phyloP scores from a whole-genome alignment of 2,329 filamentous ascomycete genomes.

The Epichloe amarillans region DNA sequence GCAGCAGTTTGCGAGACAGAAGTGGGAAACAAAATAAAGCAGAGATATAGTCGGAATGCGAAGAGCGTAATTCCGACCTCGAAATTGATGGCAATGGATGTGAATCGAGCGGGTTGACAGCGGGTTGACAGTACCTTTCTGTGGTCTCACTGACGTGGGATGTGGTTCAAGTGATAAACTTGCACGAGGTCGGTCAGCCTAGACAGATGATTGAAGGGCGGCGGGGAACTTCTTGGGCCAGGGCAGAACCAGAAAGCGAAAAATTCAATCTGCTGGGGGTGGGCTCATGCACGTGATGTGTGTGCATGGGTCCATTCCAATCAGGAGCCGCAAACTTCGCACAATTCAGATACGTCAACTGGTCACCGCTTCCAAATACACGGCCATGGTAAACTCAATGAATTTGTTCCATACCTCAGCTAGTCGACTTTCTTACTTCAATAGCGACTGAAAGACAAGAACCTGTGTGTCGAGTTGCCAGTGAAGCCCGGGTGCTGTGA shows the following conservation, averaged over 20 bases:
- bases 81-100: constrained; percentile 13
- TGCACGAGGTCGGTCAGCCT: constrained; percentile 19
- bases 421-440: not conserved
- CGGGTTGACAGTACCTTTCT: constrained; percentile 10
- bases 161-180: constrained; percentile 23
- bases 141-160: constrained; percentile 15
- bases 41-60: not conserved
- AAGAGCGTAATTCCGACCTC: not conserved
- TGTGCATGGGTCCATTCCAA: constrained; percentile 7
- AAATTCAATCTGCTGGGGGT: constrained; percentile 27
- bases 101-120: constrained; percentile 6
- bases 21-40: not conserved
- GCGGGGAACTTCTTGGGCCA: constrained; percentile 26
- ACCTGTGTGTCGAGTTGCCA: not conserved
- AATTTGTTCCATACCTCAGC: not conserved
- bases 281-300: constrained; percentile 22
- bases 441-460: not conserved
- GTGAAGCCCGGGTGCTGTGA: not conserved
- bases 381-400: not conserved
- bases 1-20: not conserved
- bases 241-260: constrained; percentile 26
- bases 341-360: constrained; percentile 10
- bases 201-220: constrained; percentile 19
- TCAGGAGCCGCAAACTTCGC: constrained; percentile 3
- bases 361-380: constrained; percentile 10